Conservation (phyloP, 2,329 filamentous ascomycete genomes). For the Volutella citrinella region DNA sequence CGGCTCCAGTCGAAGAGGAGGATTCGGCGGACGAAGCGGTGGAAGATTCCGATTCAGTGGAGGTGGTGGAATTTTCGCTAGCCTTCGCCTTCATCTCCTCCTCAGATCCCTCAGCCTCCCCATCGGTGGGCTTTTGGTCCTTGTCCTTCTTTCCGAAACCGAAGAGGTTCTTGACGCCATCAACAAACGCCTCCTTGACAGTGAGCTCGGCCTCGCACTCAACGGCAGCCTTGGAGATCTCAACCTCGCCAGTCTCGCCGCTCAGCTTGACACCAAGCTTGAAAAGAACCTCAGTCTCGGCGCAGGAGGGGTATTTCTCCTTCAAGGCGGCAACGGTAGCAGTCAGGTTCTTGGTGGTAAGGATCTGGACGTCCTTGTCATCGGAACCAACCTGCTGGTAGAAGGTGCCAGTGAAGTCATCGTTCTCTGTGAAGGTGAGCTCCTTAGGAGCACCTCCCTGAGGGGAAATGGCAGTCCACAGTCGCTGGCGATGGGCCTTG, state of each 20-base stretch:
- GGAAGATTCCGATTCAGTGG: conserved; percentile 22
- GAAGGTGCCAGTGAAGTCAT: conserved; percentile 78
- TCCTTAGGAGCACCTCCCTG: conserved; percentile 77
- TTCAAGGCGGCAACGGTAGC: conserved; percentile 75
- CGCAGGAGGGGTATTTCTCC: conserved; percentile 70
- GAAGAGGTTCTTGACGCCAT: conserved; percentile 94
- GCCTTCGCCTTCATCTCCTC: conserved; percentile 43
- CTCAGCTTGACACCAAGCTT: conserved; percentile 74
- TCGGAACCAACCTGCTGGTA: conserved; percentile 65
- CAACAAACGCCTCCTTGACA: conserved; percentile 78
- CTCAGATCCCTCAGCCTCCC: conserved; percentile 32
- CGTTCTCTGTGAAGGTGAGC: conserved; percentile 75
- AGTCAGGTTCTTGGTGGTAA: conserved; percentile 84
- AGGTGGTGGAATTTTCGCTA: conserved; percentile 26
- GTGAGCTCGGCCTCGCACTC: conserved; percentile 78
- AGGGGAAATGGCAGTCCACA: conserved; percentile 76
- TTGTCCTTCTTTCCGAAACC: conserved; percentile 90
- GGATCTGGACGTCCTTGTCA: conserved; percentile 60
- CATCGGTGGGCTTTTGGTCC: conserved; percentile 62
- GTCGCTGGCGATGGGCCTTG: conserved; percentile 72
- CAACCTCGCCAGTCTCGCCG: conserved; percentile 73
- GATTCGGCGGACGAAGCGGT: conserved; percentile 33
- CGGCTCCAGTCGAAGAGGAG: conserved; percentile 43
- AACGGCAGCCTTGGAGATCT: conserved; percentile 70
- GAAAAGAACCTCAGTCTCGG: conserved; percentile 72